Conservation (phyloP, 2,329 filamentous ascomycete genomes). For the Xylariaceae sp. region DNA sequence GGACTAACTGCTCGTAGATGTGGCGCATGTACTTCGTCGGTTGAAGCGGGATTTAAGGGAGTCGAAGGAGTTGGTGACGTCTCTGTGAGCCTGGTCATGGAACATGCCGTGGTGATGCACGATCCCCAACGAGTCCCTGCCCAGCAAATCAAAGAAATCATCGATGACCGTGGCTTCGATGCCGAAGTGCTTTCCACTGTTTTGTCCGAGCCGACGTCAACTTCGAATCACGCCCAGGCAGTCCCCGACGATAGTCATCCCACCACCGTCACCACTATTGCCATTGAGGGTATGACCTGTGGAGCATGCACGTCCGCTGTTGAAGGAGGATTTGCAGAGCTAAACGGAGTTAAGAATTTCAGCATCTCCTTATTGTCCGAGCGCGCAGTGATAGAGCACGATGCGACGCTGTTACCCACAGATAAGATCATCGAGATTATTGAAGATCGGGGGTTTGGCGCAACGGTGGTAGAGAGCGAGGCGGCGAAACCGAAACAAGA, state of each 20-base stretch:
- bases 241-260: constrained; percentile 37
- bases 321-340: constrained; percentile 72
- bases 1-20: constrained; percentile 57
- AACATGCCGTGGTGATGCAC: constrained; percentile 90
- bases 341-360: constrained; percentile 68
- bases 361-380: constrained; percentile 82
- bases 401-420: constrained; percentile 51
- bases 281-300: constrained; percentile 85
- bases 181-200: constrained; percentile 83
- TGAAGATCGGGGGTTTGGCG: constrained; percentile 74
- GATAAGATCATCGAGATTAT: constrained; percentile 57
- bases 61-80: constrained; percentile 79
- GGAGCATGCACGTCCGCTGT: constrained; percentile 84
- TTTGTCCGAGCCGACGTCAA: constrained; percentile 52
- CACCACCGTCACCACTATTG: constrained; percentile 66
- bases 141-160: constrained; percentile 74
- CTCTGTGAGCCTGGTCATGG: constrained; percentile 90
- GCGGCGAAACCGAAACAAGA: constrained; percentile 40
- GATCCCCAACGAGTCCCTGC: constrained; percentile 70
- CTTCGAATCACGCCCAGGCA: constrained; percentile 35
- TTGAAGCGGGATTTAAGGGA: constrained; percentile 84
- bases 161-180: constrained; percentile 90
- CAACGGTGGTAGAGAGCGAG: constrained; percentile 69
- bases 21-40: constrained; percentile 90
- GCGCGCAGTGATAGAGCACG: constrained; percentile 79